phyloP scores from a whole-genome alignment of 768 basidiomycete genomes.

The Panellus pusillus region DNA sequence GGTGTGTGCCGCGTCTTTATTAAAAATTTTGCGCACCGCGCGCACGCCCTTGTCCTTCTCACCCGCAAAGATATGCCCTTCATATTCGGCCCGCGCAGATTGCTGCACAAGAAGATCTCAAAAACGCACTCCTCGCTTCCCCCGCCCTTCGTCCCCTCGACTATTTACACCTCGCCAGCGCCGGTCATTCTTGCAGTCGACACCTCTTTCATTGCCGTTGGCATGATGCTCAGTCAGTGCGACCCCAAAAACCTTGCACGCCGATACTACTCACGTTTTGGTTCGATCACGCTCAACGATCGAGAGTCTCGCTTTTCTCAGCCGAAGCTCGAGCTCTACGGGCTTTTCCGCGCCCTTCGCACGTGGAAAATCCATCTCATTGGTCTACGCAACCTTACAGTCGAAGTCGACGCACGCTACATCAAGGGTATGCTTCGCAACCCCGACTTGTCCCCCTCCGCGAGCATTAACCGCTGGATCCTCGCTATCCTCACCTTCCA shows the following conservation, averaged over 20 bases:
- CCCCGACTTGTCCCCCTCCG: conserved; percentile 33
- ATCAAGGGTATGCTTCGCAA: conserved; percentile 34
- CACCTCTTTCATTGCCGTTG: conserved; percentile 34
- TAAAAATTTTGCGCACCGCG: too few relatives aligned
- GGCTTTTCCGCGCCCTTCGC: conserved; percentile 28
- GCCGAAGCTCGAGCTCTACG: conserved; percentile 40
- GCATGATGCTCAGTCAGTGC: conserved; percentile 37
- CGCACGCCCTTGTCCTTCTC: too few relatives aligned
- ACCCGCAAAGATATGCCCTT: too few relatives aligned
- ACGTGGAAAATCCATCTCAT: conserved; percentile 19
- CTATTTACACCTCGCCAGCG: neutral
- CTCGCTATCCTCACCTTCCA: conserved; percentile 31
- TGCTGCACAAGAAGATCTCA: neutral
- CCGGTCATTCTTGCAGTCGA: conserved; percentile 39
- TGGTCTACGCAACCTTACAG: conserved; percentile 29
- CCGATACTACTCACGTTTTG: conserved; percentile 31
- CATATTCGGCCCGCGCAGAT: conserved; percentile 1
- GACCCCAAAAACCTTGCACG: conserved; percentile 19
- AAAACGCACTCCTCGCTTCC: neutral
- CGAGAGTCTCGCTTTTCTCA: conserved; percentile 35
- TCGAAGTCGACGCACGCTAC: conserved; percentile 35
- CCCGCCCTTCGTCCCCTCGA: conserved; percentile 22
- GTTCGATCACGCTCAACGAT: conserved; percentile 38
- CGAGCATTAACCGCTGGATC: conserved; percentile 38
- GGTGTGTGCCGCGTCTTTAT: too few relatives aligned